These are phyloP conservation scores for Cafeteria roenbergensis DNA, from an alignment of 108 stramenopile species.

Conservation along the genomic window DNA sequence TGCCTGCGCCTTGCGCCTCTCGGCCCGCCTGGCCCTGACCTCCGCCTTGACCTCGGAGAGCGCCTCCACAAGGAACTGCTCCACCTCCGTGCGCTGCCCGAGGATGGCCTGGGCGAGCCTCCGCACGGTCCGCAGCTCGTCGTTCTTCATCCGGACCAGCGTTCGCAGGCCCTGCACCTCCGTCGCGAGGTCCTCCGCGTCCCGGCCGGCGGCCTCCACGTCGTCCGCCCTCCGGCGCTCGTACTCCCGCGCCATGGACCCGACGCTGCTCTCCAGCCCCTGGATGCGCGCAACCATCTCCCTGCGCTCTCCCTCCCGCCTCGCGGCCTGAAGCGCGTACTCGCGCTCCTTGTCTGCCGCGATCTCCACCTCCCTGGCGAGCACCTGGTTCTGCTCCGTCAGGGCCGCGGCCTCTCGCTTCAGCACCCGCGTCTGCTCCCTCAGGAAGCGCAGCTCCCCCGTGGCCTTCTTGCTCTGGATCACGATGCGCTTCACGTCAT, in stretches of 20 bases:
- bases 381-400: conserved; percentile 15
- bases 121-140: conserved; percentile 41
- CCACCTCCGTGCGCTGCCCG: conserved; percentile 43
- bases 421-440: conserved; percentile 30
- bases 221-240: not conserved
- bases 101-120: conserved; percentile 43
- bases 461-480: conserved; percentile 36
- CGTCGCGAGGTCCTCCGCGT: conserved; percentile 32
- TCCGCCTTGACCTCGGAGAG: conserved; percentile 32
- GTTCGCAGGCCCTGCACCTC: conserved; percentile 37
- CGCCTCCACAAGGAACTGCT: conserved; percentile 42
- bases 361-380: conserved; percentile 25
- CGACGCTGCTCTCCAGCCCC: conserved; percentile 14
- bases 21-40: conserved; percentile 14
- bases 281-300: conserved; percentile 13
- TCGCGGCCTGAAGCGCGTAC: conserved; percentile 26
- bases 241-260: not conserved
- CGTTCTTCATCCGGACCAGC: conserved; percentile 38
- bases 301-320: conserved; percentile 17
- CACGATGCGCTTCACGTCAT: conserved; percentile 31
- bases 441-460: conserved; percentile 44
- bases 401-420: conserved; percentile 22
- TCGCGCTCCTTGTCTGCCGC: conserved; percentile 34
- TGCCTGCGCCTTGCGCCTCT: not conserved
- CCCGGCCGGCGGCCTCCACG: conserved; percentile 5